Percentiles rank a stretch among this genome's conserved stretches.
These are phyloP conservation scores for Chlorella sp. DNA, from an alignment of 139 green algal genomes.

Conservation along the genomic window DNA sequence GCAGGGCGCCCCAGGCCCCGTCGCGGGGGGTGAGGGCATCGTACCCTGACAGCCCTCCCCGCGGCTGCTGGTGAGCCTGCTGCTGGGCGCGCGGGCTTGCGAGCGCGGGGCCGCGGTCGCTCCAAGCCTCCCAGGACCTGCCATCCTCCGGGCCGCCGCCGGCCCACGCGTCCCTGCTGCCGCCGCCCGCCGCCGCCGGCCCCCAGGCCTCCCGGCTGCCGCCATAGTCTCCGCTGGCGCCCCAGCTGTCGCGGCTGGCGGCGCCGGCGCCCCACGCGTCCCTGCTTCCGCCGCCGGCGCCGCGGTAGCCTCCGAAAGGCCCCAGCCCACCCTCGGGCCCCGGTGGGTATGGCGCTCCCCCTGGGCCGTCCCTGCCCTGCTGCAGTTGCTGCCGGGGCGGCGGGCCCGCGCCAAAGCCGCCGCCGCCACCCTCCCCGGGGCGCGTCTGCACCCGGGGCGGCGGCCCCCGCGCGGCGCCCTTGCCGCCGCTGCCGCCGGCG, in stretches of 20 bases:
- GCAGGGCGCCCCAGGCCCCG: not conserved
- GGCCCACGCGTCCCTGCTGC: constrained; percentile 18
- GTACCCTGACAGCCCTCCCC: not conserved
- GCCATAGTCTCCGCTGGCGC: not conserved
- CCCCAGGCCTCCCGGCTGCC: constrained; percentile 11
- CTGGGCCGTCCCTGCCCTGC: no score
- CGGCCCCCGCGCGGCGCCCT: not conserved
- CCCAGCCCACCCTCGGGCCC: no score
- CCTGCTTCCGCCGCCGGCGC: constrained; percentile 5
- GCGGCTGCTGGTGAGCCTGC: not conserved
- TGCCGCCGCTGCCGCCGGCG: not conserved
- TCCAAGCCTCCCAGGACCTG: not conserved
- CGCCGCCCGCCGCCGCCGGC: not conserved
- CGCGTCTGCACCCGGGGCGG: not conserved
- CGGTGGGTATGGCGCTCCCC: no score
- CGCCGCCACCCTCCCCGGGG: no score
- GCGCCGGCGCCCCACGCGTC: constrained; percentile 11
- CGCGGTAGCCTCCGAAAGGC: no score
- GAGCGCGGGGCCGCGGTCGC: no score
- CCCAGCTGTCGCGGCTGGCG: not conserved
- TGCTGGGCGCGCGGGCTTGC: not conserved
- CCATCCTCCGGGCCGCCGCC: no score
- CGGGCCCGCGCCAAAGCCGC: no score
- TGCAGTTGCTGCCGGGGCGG: no score
- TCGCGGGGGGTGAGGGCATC: not conserved